phyloP scores from a whole-genome alignment of 2,329 filamentous ascomycete genomes.

The Aspergillus uvarum region DNA sequence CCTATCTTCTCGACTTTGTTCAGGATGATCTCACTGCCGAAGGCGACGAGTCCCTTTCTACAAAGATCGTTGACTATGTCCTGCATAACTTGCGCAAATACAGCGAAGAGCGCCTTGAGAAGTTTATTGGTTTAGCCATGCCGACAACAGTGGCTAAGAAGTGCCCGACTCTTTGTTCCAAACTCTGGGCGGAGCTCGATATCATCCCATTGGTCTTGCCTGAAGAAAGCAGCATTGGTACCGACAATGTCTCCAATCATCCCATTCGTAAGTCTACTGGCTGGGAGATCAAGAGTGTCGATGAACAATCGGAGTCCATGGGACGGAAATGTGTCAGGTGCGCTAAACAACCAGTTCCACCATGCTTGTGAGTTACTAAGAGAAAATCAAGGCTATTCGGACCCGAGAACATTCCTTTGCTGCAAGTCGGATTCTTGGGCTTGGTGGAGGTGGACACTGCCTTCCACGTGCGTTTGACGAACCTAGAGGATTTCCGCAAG shows the following conservation, averaged over 20 bases:
- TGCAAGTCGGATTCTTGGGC: conserved; percentile 66
- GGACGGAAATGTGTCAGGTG: conserved; percentile 74
- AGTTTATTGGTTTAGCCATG: conserved; percentile 73
- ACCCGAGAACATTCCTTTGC: conserved; percentile 66
- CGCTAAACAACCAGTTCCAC: not conserved
- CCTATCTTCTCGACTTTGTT: conserved; percentile 72
- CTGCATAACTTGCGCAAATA: conserved; percentile 59
- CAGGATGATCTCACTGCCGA: conserved; percentile 57
- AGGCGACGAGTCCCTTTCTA: conserved; percentile 37
- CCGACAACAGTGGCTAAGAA: conserved; percentile 59
- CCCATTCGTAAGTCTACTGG: conserved; percentile 27
- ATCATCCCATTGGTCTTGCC: conserved; percentile 69
- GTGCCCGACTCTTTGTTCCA: conserved; percentile 66
- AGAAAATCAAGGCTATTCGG: conserved; percentile 62
- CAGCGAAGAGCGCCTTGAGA: conserved; percentile 65
- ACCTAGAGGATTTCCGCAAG: conserved; percentile 57
- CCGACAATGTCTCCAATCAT: conserved; percentile 20
- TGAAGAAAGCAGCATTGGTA: conserved; percentile 23
- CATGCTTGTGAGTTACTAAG: conserved; percentile 3
- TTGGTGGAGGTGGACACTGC: conserved; percentile 69
- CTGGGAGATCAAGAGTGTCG: conserved; percentile 61
- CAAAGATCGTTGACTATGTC: conserved; percentile 60
- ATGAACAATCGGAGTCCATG: conserved; percentile 81
- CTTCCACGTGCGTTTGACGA: conserved; percentile 62
- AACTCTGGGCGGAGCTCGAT: conserved; percentile 74